Evolutionary conservation across 2,329 filamentous ascomycete genomes (phyloP).

Genomic region (Trichoderma cornu-damae): DNA sequence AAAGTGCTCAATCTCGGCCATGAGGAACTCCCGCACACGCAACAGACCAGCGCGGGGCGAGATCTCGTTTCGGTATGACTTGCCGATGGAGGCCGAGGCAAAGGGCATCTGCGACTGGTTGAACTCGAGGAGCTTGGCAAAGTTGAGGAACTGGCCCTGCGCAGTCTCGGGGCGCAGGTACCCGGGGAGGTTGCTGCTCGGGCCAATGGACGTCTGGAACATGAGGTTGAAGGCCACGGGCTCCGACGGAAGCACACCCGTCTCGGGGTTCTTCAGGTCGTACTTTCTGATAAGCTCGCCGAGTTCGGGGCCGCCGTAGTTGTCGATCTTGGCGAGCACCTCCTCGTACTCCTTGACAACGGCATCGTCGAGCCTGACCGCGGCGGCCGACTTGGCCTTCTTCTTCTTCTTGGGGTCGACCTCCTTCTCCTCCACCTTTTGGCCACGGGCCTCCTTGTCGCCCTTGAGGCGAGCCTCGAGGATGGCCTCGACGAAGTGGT

Average conservation of each 20-base stretch:
- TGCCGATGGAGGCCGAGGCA: constrained; percentile 93
- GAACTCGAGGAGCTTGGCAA: constrained; percentile 92
- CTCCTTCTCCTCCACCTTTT: constrained; percentile 73
- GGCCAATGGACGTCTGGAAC: constrained; percentile 95
- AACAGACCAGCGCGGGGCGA: constrained; percentile 87
- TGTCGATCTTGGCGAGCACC: constrained; percentile 87
- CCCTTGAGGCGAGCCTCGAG: constrained; percentile 82
- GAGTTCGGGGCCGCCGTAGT: constrained; percentile 83
- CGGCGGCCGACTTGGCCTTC: constrained; percentile 75
- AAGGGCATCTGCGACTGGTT: constrained; percentile 96
- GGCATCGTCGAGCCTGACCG: constrained; percentile 79
- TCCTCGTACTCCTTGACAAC: constrained; percentile 87
- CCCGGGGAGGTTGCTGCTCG: constrained; percentile 78
- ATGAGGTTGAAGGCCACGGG: constrained; percentile 96
- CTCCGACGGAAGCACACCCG: constrained; percentile 67
- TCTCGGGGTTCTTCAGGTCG: constrained; percentile 82
- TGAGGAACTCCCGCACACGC: constrained; percentile 92
- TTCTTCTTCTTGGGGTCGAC: constrained; percentile 77
- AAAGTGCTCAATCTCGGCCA: constrained; percentile 99
- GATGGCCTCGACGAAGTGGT: constrained; percentile 94
- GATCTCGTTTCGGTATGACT: constrained; percentile 97
- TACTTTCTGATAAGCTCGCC: constrained; percentile 85
- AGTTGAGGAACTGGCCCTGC: constrained; percentile 97
- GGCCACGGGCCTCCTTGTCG: constrained; percentile 85
- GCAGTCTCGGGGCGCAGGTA: constrained; percentile 93